Base-by-base conservation (phyloP, 1,139 yeast genomes). In the Lodderomyces theae region DNA sequence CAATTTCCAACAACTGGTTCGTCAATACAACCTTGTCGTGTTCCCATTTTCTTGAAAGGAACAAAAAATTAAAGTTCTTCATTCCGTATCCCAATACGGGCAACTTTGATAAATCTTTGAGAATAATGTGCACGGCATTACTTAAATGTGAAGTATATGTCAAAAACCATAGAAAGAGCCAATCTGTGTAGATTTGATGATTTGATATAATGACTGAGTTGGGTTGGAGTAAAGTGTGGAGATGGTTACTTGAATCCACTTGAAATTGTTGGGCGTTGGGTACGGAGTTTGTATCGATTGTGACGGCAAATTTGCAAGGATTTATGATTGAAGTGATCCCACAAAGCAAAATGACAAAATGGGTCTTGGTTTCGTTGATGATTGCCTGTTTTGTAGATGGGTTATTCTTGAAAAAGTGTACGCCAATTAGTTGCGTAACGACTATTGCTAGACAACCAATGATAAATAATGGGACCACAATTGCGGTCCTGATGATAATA, bases 131-230 rank as follows among this genome's bases (percentile, higher is more conserved):
- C 42, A 80, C 79, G 13, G 83, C 68, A 45, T 80, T 77, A 11
- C 86, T 86, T 40, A 83, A 62, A 23, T 73, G 63, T 5, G 88
- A 78, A 2, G 90, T 74, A 57, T 87, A 86, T 1, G 88, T 70
- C 23, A 87, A 52, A 79, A 88, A 92, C 99, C 99, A 92, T 42
- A 89, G 57, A 54, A 79, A 89, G 15, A 87, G 74, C 99, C 99
- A 92, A 61, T 92, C 99, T 3, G 95, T 82, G 58, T 92, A 90
- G 17, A 90, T 82, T 63, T 90, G 97, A 61, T 92, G 98, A 58
- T 92, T 92, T 15, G 94, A 79, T 30, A 87, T 80, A 40, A 83
- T 53, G 3, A 87, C 74, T 1, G 89, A 78, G 39, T 82, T 72
- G 8, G 74, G 72, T 10, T 68, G 60, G 13, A 80, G 54, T 3